Conservation (phyloP, 2,329 filamentous ascomycete species). For the Pleoardoris graminearum region DNA sequence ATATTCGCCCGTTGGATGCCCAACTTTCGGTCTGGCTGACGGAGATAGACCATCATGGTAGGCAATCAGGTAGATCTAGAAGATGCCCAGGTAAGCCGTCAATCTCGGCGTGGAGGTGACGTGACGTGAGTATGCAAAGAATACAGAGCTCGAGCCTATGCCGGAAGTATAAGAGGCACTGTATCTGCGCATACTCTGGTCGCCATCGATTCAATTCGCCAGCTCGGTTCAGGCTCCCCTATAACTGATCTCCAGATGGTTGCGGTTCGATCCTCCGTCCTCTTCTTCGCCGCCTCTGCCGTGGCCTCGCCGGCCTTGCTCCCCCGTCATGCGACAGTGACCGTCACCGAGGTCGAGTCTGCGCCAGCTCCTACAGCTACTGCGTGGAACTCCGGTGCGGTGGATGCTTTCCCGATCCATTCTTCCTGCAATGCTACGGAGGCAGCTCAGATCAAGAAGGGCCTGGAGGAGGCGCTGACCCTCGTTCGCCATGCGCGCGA, state of each 20-base stretch:
- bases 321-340: slow-evolving; percentile 24
- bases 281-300: slow-evolving; percentile 31
- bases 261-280: slow-evolving; percentile 23
- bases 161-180: not conserved
- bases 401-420: slow-evolving; percentile 59
- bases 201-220: not conserved
- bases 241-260: slow-evolving; percentile 22
- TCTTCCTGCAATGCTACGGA: slow-evolving; percentile 68
- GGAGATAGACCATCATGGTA: not conserved
- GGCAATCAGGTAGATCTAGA: not conserved
- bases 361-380: slow-evolving; percentile 23
- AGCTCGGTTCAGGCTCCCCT: not conserved
- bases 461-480: slow-evolving; percentile 61
- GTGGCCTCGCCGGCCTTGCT: slow-evolving; percentile 32
- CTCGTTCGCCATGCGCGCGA: slow-evolving; percentile 65
- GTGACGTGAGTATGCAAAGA: not conserved
- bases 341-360: slow-evolving; percentile 26
- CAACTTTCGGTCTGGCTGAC: not conserved
- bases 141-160: not conserved
- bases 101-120: slow-evolving; percentile 9
- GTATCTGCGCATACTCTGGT: not conserved
- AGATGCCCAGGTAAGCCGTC: not conserved
- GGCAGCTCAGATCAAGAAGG: slow-evolving; percentile 58
- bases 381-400: slow-evolving; percentile 45
- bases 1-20: not conserved